Conservation (phyloP, 225 moss, liverwort and hornwort species). For the Asterella californica region DNA sequence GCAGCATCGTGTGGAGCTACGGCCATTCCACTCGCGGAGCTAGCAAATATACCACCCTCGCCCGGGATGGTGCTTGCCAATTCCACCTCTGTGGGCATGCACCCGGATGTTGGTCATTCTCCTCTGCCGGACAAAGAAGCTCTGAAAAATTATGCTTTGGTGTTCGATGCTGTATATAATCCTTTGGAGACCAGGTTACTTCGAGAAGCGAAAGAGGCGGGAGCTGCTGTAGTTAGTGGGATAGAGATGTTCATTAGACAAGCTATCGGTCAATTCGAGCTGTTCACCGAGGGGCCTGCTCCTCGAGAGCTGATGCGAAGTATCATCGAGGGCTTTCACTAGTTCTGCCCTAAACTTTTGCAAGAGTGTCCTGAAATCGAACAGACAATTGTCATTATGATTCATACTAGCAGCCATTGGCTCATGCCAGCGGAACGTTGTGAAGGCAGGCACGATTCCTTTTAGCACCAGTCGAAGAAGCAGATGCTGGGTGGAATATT, state of each 20-base stretch:
- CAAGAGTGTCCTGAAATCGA: neutral
- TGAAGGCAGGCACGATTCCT: neutral
- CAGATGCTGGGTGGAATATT: neutral
- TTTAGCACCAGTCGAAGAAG: neutral
- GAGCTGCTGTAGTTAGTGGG: slow-evolving; percentile 70
- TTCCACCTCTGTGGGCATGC: slow-evolving; percentile 80
- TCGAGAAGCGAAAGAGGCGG: slow-evolving; percentile 64
- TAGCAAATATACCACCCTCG: slow-evolving; percentile 57
- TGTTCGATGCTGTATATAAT: slow-evolving; percentile 95
- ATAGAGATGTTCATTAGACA: slow-evolving; percentile 93
- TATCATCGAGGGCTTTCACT: slow-evolving; percentile 16
- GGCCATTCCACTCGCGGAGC: slow-evolving; percentile 64
- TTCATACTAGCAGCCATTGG: neutral
- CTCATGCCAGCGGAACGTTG: neutral
- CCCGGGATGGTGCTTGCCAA: slow-evolving; percentile 88
- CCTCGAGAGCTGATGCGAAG: slow-evolving; percentile 15
- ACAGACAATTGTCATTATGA: neutral
- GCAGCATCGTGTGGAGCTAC: slow-evolving; percentile 55
- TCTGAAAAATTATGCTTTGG: slow-evolving; percentile 71
- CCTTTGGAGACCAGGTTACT: slow-evolving; percentile 73
- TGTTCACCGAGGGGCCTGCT: slow-evolving; percentile 56
- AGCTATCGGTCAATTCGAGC: slow-evolving; percentile 76
- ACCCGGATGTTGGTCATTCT: slow-evolving; percentile 57
- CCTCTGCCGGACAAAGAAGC: slow-evolving; percentile 60
- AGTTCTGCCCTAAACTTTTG: neutral